phyloP scores from a whole-genome alignment of 2,329 filamentous ascomycete species.

The Rutstroemia sydowiana region DNA sequence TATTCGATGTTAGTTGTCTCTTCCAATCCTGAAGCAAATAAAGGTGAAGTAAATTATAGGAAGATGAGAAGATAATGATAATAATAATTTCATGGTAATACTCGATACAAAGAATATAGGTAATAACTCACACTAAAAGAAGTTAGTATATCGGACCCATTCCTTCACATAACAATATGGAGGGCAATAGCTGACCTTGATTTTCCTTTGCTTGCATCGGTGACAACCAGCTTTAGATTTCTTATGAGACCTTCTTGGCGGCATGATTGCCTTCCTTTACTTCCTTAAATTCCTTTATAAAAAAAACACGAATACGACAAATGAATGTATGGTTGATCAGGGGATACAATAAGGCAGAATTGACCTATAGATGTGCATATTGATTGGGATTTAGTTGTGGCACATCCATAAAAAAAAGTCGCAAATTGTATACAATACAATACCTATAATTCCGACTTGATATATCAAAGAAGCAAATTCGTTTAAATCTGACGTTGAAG shows the following conservation, averaged over 20 bases:
- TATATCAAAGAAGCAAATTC: too few relatives aligned
- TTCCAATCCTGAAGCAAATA: background rate
- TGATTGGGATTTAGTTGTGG: background rate
- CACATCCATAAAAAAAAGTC: background rate
- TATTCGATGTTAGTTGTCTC: background rate
- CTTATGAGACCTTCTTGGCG: conserved; percentile 60
- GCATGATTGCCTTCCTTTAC: conserved; percentile 38
- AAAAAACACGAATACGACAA: background rate
- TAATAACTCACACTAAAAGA: background rate
- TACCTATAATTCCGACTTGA: too few relatives aligned
- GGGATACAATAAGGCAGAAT: background rate
- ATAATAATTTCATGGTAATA: too few relatives aligned
- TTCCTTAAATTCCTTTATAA: background rate
- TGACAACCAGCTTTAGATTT: conserved; percentile 62
- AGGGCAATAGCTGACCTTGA: conserved; percentile 46
- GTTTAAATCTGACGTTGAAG: too few relatives aligned
- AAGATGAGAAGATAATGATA: background rate
- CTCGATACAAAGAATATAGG: too few relatives aligned
- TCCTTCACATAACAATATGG: background rate
- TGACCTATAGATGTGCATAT: background rate
- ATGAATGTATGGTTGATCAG: background rate
- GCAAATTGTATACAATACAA: too few relatives aligned
- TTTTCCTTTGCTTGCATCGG: conserved; percentile 60
- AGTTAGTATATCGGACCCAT: conserved; percentile 5
- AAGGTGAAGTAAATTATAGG: background rate